Base-by-base conservation (phyloP, 306 rosid species). In the Lablab purpureus region DNA sequence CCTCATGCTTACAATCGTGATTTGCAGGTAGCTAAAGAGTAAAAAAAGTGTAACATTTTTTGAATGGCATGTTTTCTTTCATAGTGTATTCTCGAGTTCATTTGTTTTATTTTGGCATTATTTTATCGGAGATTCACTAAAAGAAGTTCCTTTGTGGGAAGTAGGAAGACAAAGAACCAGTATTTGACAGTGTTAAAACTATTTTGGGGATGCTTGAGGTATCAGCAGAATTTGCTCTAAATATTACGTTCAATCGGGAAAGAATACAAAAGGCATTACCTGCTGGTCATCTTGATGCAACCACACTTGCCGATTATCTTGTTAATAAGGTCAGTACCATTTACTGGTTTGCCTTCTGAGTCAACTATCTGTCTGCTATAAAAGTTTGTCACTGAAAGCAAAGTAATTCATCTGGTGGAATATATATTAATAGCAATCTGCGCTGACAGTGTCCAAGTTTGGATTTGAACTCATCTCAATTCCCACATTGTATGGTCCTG, bases 1-100 rank as follows among this genome's bases (percentile, higher is more conserved):
- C 98, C 99, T 72, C 97, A 93, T 41, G 98, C 98, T 55, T 95
- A 95, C 80, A 95, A 95, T 82, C 98, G 99, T 67, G 98, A 95
- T 85, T 85, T 95, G 87, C 99, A 95, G 97, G 99, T 93, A 81
- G 52, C 40, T 55, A 47, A 65, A 83, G 54, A 27, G 58, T 47
- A 36, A 55, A 28, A 82, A 27, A 23, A 17, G 75, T 51, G 27
- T 7, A 51, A 5, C 55, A 67, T 22, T 40, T 67, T 47, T 76
- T 32, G 67, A 18, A 7, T 52, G 19, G 54, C 34, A 27, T 84
- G 56, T 81, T 69, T 28, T 55, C 46, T 30, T 56, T 78, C 14
- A 32, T 17, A 13, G 45, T 36, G 23, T 23, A 5, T 28, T 79
- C 36, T 25, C 32, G 37, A 15, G 17, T 56, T 79, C 10, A 37